Base-by-base conservation (phyloP, 179 eudicot species). In the Patellifolia procumbens region DNA sequence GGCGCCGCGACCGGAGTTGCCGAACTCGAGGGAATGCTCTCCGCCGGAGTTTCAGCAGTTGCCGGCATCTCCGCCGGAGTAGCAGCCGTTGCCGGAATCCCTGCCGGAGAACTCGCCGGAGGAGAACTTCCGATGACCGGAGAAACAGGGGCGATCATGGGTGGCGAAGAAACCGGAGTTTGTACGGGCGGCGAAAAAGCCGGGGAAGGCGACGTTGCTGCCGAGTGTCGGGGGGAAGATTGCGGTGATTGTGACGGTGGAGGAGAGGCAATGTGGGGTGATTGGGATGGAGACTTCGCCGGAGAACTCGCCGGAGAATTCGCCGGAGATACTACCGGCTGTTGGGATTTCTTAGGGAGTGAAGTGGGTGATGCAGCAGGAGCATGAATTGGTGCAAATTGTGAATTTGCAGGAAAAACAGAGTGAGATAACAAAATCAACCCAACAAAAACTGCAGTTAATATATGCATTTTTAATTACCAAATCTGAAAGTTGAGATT, bases 1-100 rank as follows among this genome's bases (percentile, higher is more conserved):
- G 82, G 79, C 1, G 58, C 79, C 67, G 28, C 79, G 3, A 59
- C 82, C 4, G 82, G 82, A 0, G 72, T 51, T 0, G 79, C 82
- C 1, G 75, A 68, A 74, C 82, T 74, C 39, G 76, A 61, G 0
- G 79, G 82, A 1, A 80, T 69, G 10, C 46, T 74, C 56, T 19
- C 75, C 0, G n/a, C 64, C 34, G 78, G 78, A 0, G 74, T 6
- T 16, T 31, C 66, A 3, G 64, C 55, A 5, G 34, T 24, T 46
- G 17, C 49, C 17, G 81, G 81, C 10, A 68, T 7, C 1, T n/a
- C 63, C 9, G 60, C 63, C 22, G 80, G 71, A 46, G 74, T 45
- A 51, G 20, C 16, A 5, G 20, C 55, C 64, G 79, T 15, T 5
- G 20, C 55, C 64, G 79, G 74, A 29, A 31, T n/a, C 1, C 13